A percentile compares a stretch with the other conserved stretches of the same genome.
These are phyloP conservation scores for Scleroderma bovista DNA, from an alignment of 768 basidiomycete genomes.

Conservation along the genomic window DNA sequence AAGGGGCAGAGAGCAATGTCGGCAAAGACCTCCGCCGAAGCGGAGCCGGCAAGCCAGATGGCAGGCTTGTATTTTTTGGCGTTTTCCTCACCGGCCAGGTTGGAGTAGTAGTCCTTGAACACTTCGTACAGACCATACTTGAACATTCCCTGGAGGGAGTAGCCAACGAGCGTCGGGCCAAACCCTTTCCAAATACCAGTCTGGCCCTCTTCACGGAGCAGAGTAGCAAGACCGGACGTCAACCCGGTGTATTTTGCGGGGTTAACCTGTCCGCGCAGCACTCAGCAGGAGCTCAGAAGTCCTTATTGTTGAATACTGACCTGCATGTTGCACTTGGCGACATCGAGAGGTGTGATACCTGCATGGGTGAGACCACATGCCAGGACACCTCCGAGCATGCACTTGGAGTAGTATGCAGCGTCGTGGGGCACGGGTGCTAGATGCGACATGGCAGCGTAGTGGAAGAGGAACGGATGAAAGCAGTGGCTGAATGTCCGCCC, in stretches of 20 bases:
- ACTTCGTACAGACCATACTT: constrained; percentile 97
- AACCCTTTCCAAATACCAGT: constrained; percentile 92
- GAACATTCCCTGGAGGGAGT: constrained; percentile 96
- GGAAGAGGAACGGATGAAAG: constrained; percentile 29
- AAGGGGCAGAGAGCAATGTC: constrained; percentile 94
- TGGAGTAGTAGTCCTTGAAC: constrained; percentile 93
- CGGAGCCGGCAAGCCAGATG: constrained; percentile 93
- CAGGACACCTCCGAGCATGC: constrained; percentile 81
- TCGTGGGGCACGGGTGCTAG: constrained; percentile 66
- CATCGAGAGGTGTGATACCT: constrained; percentile 81
- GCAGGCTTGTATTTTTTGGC: constrained; percentile 76
- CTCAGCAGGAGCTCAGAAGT: not conserved
- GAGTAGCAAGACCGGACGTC: constrained; percentile 50
- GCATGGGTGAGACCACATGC: constrained; percentile 89
- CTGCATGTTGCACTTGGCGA: constrained; percentile 93
- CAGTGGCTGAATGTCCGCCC: constrained; percentile 12
- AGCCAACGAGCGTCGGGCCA: constrained; percentile 89
- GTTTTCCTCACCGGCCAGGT: constrained; percentile 81
- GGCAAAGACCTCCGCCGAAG: constrained; percentile 92
- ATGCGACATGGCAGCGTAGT: constrained; percentile 44
- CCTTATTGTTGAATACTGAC: constrained; percentile 32
- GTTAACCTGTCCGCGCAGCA: constrained; percentile 49
- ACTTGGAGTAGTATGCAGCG: constrained; percentile 71
- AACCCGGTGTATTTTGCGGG: constrained; percentile 72
- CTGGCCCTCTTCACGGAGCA: constrained; percentile 76